Evolutionary conservation across 768 basidiomycete species (phyloP), one percentile per base, ranked within the genome.

Genomic region (Lactifluus echinatus): DNA sequence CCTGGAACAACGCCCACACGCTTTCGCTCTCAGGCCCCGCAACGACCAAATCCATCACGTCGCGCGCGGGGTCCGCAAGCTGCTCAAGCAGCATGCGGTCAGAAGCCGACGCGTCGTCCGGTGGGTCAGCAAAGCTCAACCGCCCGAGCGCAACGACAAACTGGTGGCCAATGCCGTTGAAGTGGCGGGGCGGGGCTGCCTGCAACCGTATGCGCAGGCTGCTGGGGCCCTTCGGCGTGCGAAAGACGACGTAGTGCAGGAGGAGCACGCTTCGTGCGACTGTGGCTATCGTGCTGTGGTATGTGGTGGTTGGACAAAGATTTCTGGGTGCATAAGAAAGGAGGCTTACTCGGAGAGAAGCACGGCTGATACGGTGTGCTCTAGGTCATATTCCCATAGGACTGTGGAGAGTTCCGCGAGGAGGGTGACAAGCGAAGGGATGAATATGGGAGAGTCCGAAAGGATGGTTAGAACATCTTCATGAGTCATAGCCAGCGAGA

Each of bases 141-240:
- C 89, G 77, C 37, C 89, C 86, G 53, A 93, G 79, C 0, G 83
- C 80, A n/a, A 89, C 82, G 28, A 83, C 79, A 65, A 89, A 90
- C 66, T 83, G 76, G 62, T 92, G 83, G 12, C 74, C 74, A 26
- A 87, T 69, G 31, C 82, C 83, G 62, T 79, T 82, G 66, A 85
- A 84, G 28, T 74, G 72, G 31, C 80, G 77, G 46, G 72, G 70
- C 12, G 78, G 72, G 15, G 82, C 79, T 40, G 75, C 72, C 55
- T 79, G 78, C 29, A 91, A 75, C 66, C 80, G 81, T 36, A 76
- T 74, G 39, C 80, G 78, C 51, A 90, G 70, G 66, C 81, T 77
- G 46, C 55, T 53, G 23, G 60, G 51, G 15, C 55, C 55, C 77
- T 75, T 55, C 15, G 48, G 48, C 24, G 72, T 67, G 31, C 72